Evolutionary conservation across 768 basidiomycete species (phyloP).

Genomic region (Gymnopilus junonius): DNA sequence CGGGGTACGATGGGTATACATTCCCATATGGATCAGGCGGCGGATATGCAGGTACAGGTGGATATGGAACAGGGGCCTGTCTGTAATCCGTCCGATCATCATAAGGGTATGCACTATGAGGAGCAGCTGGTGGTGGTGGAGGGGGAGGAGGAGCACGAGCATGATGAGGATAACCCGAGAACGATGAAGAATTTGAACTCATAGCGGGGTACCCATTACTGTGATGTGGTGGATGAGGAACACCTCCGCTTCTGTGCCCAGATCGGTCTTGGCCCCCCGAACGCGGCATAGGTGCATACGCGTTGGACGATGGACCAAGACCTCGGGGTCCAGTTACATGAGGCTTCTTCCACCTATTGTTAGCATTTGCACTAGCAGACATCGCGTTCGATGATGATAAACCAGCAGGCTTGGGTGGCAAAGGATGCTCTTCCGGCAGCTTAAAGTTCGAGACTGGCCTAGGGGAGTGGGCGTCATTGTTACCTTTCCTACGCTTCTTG

Average conservation of each 20-base stretch:
- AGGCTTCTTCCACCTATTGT: constrained; percentile 28
- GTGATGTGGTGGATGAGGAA: constrained; percentile 9
- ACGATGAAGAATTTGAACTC: neutral
- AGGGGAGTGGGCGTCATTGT: constrained; percentile 7
- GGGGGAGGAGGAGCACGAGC: neutral
- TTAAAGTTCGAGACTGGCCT: constrained; percentile 7
- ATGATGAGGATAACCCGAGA: neutral
- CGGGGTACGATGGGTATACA: constrained; percentile 14
- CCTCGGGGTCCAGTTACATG: constrained; percentile 32
- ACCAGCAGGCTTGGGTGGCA: constrained; percentile 13
- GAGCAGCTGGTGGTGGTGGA: neutral
- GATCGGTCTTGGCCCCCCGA: constrained; percentile 30
- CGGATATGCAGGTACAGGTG: constrained; percentile 15
- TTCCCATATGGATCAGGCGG: constrained; percentile 19
- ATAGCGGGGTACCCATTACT: neutral
- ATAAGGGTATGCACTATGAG: constrained; percentile 11
- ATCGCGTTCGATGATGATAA: constrained; percentile 14
- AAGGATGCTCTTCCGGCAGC: neutral
- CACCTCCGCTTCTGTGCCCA: constrained; percentile 32
- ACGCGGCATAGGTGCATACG: constrained; percentile 27
- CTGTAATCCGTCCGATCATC: constrained; percentile 21
- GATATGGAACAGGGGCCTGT: constrained; percentile 15
- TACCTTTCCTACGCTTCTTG: constrained; percentile 31
- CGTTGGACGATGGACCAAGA: constrained; percentile 29
- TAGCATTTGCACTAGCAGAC: constrained; percentile 1